A percentile compares a stretch with the other conserved stretches of the same genome.
Conservation (phyloP, 208 protist species). For the Wallacemonas sp. region DNA sequence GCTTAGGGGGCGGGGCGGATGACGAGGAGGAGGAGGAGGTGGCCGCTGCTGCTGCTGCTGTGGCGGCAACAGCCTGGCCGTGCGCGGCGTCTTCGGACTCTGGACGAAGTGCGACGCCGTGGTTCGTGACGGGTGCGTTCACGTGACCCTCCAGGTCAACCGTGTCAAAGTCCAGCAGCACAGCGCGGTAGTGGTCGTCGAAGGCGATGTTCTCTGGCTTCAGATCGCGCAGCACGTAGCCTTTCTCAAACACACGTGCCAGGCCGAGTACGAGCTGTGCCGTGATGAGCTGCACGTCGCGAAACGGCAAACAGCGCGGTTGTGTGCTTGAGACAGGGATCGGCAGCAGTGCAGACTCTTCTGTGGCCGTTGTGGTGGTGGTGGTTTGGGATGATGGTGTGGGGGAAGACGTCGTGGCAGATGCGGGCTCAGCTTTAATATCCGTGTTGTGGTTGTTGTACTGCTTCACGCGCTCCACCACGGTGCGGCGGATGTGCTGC, state of each 20-base stretch:
- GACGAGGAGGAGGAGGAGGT: background rate
- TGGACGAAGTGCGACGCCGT: slow-evolving; percentile 38
- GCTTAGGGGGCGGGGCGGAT: slow-evolving; percentile 21
- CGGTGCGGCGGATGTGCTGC: slow-evolving; percentile 72
- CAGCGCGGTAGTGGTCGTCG: slow-evolving; percentile 75
- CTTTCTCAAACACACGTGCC: slow-evolving; percentile 43
- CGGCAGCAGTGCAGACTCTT: background rate
- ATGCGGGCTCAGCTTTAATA: too few species aligned
- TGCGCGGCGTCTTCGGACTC: slow-evolving; percentile 8
- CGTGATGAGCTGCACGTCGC: slow-evolving; percentile 83
- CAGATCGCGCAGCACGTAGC: slow-evolving; percentile 84
- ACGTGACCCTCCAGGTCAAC: slow-evolving; percentile 46
- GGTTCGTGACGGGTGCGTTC: slow-evolving; percentile 42
- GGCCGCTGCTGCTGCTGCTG: background rate
- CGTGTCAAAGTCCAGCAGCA: slow-evolving; percentile 90
- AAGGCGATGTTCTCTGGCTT: slow-evolving; percentile 92
- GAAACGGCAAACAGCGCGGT: slow-evolving; percentile 72
- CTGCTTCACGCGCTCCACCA: slow-evolving; percentile 30
- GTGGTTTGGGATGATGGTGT: too few species aligned
- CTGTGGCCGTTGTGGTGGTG: too few species aligned
- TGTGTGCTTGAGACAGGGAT: slow-evolving; percentile 28
- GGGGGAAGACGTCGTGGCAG: too few species aligned
- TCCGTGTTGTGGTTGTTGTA: slow-evolving; percentile 28
- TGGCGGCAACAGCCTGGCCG: background rate
- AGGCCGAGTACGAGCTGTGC: slow-evolving; percentile 80